phyloP scores from a whole-genome alignment of 768 basidiomycete species.

The Fomitopsis serialis region DNA sequence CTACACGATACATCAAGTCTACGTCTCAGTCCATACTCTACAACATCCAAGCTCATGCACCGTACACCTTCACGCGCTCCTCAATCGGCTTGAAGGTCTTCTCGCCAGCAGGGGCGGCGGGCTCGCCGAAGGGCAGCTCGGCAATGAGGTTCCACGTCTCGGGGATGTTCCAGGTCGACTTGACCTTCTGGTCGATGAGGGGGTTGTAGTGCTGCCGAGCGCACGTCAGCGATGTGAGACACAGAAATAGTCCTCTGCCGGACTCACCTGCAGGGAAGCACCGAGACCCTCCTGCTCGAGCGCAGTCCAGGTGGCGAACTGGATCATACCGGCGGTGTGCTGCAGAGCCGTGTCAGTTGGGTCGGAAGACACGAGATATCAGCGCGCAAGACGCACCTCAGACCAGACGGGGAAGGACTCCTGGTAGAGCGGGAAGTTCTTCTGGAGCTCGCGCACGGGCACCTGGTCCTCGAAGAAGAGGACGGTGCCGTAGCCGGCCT shows the following conservation, averaged over 20 bases:
- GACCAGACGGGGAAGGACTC: conserved; percentile 17
- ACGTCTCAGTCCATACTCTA: not conserved
- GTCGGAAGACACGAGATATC: not conserved
- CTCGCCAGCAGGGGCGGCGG: conserved; percentile 11
- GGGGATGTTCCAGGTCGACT: conserved; percentile 15
- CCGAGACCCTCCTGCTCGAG: conserved; percentile 18
- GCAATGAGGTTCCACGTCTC: conserved; percentile 13
- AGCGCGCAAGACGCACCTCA: conserved; percentile 4
- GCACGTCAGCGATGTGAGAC: not conserved
- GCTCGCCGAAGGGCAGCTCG: conserved; percentile 16
- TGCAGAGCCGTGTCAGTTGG: not conserved
- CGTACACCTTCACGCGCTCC: conserved; percentile 15
- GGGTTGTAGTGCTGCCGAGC: conserved; percentile 18
- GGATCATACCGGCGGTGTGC: conserved; percentile 11
- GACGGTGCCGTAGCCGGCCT: conserved; percentile 17
- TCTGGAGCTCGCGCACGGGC: conserved; percentile 13
- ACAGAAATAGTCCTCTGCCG: not conserved
- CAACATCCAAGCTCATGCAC: not conserved
- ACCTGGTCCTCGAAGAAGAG: conserved; percentile 19
- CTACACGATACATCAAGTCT: not conserved
- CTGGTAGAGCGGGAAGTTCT: conserved; percentile 14
- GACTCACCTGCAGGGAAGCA: conserved; percentile 11
- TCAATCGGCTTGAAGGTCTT: conserved; percentile 14
- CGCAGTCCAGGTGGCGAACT: conserved; percentile 18
- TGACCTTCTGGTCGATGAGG: conserved; percentile 14